A percentile compares a stretch with the other conserved stretches of the same genome.
Conservation (phyloP, 208 protist genomes). For the Histomonas meleagridis region DNA sequence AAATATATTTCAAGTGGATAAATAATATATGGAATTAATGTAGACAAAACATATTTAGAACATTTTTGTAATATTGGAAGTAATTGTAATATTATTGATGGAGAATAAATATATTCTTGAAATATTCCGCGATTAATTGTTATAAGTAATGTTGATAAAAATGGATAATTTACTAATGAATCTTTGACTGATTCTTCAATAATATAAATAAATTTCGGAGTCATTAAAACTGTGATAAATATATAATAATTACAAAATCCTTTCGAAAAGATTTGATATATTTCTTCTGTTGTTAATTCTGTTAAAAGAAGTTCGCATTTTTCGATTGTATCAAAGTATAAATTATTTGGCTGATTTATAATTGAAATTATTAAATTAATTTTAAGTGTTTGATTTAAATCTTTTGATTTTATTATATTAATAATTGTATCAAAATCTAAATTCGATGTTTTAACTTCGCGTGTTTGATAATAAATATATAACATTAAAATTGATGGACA, state of each 20-base stretch:
- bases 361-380: background rate
- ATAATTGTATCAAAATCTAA: background rate
- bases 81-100: background rate
- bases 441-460: background rate
- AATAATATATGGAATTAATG: background rate
- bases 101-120: background rate
- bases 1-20: background rate
- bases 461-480: background rate
- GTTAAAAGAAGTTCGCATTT: background rate
- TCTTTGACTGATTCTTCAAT: background rate
- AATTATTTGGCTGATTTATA: background rate
- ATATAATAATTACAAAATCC: background rate
- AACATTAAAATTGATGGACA: background rate
- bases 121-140: background rate
- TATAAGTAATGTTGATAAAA: background rate
- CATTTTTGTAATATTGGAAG: background rate
- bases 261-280: background rate
- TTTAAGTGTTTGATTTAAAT: background rate
- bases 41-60: background rate
- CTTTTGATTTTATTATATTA: background rate
- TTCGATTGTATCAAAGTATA: background rate
- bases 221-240: background rate
- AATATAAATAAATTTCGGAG: background rate
- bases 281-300: background rate
- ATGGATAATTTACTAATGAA: background rate